Conservation (phyloP, 352 stramenopile genomes). For the Blastocystis hominis region DNA sequence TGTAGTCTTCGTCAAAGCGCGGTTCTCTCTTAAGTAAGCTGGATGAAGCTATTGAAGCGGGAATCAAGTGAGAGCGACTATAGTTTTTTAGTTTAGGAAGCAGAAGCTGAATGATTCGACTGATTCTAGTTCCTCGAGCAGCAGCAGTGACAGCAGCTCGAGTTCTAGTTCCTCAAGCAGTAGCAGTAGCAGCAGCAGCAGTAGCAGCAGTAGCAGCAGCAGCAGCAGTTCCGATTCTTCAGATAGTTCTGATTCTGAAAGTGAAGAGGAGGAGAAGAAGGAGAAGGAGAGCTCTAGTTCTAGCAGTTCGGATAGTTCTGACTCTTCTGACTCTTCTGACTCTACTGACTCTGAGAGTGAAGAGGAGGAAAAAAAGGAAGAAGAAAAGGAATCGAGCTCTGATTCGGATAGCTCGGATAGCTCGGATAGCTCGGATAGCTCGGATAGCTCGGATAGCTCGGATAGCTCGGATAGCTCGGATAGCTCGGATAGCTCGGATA, state of each 20-base stretch:
- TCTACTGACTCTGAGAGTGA: not conserved
- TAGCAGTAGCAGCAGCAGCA: not conserved
- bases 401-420: not conserved
- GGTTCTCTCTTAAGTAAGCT: not conserved
- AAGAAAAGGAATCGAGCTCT: not conserved
- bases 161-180: not conserved
- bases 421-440: not conserved
- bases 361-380: not conserved
- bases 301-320: not conserved
- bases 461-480: not conserved
- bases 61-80: not conserved
- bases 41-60: conserved; percentile 2
- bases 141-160: not conserved
- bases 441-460: not conserved
- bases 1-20: not conserved
- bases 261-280: not conserved
- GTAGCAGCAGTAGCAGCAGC: not conserved
- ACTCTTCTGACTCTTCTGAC: not conserved
- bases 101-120: not conserved
- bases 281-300: not conserved
- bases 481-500: not conserved
- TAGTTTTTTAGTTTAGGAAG: not conserved
- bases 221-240: not conserved
- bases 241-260: not conserved
- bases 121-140: not conserved